phyloP scores from a whole-genome alignment of 768 basidiomycete species.

The Termitomyces sp. region DNA sequence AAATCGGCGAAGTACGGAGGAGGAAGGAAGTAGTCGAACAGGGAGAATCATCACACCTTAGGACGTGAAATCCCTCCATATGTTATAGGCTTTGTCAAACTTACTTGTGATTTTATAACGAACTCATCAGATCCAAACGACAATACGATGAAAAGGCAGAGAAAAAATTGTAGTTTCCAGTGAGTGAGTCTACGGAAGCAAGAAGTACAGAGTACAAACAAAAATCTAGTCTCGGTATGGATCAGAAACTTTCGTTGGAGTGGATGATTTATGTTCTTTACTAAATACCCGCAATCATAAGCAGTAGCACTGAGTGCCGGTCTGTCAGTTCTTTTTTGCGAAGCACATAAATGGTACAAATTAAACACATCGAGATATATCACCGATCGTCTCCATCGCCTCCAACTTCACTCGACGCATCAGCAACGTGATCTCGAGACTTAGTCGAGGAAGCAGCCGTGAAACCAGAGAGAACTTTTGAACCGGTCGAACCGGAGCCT shows the following conservation, averaged over 20 bases:
- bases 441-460: conserved; percentile 29
- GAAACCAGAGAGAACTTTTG: conserved; percentile 40
- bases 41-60: neutral
- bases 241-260: too few relatives aligned
- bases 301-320: neutral
- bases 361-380: neutral
- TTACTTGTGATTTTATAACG: neutral
- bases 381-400: conserved; percentile 8
- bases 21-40: neutral
- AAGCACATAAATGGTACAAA: neutral
- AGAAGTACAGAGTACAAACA: too few relatives aligned
- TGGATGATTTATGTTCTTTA: too few relatives aligned
- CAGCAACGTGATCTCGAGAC: neutral
- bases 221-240: neutral
- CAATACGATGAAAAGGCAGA: neutral
- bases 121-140: neutral
- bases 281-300: neutral
- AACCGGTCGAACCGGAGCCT: conserved; percentile 23
- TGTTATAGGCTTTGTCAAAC: neutral
- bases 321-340: neutral
- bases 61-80: neutral
- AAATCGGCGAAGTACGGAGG: neutral
- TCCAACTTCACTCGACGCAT: conserved; percentile 13
- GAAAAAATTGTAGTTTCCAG: neutral
- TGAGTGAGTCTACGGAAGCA: neutral